Evolutionary conservation across 2,329 filamentous ascomycete species (phyloP).

Genomic region (Alternaria gansuensis): DNA sequence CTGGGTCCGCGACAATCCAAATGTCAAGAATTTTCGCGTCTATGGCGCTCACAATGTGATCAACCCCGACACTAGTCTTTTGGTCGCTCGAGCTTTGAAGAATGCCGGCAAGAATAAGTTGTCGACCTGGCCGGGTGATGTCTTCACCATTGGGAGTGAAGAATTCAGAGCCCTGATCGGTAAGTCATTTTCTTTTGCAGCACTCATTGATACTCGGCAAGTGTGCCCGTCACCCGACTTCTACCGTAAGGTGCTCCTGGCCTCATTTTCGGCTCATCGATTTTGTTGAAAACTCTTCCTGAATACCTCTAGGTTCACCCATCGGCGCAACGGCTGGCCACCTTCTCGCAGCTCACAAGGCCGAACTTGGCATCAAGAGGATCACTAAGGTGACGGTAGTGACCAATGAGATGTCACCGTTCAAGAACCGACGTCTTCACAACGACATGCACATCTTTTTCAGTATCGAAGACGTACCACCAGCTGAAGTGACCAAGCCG

Average conservation of each 20-base stretch:
- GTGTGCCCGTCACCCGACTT: too few relatives aligned
- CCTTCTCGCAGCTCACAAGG: conserved; percentile 29
- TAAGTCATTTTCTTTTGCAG: conserved; percentile 9
- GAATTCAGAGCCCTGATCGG: conserved; percentile 35
- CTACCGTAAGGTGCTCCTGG: background rate
- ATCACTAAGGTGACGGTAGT: conserved; percentile 26
- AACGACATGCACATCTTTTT: conserved; percentile 29
- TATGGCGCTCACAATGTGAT: conserved; percentile 28
- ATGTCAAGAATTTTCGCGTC: conserved; percentile 31
- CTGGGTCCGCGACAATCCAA: conserved; percentile 27
- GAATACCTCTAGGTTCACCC: conserved; percentile 25
- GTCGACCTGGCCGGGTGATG: conserved; percentile 29
- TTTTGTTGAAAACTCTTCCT: background rate
- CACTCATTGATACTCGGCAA: background rate
- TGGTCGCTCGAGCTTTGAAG: conserved; percentile 30
- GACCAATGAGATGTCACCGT: conserved; percentile 3
- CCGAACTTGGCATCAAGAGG: conserved; percentile 30
- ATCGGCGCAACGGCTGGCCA: conserved; percentile 31
- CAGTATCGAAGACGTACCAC: conserved; percentile 25
- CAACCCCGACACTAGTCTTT: conserved; percentile 25
- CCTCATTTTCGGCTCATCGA: background rate
- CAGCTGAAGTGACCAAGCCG: background rate
- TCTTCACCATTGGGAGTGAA: conserved; percentile 24
- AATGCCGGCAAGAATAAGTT: conserved; percentile 12
- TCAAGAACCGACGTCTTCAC: background rate